Evolutionary conservation across 176 grass and related monocot species (phyloP), one percentile per base, ranked within the genome.

Genomic region (Carex kokanica): DNA sequence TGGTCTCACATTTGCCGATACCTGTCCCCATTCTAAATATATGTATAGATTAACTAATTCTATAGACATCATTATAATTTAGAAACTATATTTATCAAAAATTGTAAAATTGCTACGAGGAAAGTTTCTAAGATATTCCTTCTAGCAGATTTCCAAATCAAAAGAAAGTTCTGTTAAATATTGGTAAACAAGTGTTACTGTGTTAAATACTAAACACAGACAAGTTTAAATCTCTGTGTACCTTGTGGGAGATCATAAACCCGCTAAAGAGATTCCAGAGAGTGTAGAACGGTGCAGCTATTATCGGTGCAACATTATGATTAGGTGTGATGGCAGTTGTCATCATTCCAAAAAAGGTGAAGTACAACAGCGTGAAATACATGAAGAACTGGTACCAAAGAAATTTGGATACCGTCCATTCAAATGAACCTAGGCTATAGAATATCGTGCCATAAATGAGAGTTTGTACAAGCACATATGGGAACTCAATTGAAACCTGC

Each of bases 401-500:
- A 80, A 86, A 86, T 52, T 90, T 90, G 59, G 82, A 78, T 8
- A 83, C 56, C n/a, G 88, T 93, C 97, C 97, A 96, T 86, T 99
- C 93, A 69, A 96, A 99, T 9, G 93, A 99, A 18, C 93, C 97
- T 91, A 99, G 21, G 69, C 88, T 81, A 80, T 99, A 99, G 85
- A 93, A 95, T 18, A 99, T 92, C 20, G 97, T 93, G 38, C 97
- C 91, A 11, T 99, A 99, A 21, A 95, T 83, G 20, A 96, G 91
- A 52, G 93, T 90, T 84, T 95, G 97, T 67, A 99, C 90, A 66
- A 99, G 91, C 80, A 96, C 94, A 78, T 99, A 96, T 43, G 93
- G 97, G 83, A 99, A 96, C 87, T 99, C 97, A 38, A 99, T 90
- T 36, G 93, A 88, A 57, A 99, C 97, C 97, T 99, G 89, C 25